Conservation (phyloP, 768 basidiomycete species). For the Boletus insuetus region DNA sequence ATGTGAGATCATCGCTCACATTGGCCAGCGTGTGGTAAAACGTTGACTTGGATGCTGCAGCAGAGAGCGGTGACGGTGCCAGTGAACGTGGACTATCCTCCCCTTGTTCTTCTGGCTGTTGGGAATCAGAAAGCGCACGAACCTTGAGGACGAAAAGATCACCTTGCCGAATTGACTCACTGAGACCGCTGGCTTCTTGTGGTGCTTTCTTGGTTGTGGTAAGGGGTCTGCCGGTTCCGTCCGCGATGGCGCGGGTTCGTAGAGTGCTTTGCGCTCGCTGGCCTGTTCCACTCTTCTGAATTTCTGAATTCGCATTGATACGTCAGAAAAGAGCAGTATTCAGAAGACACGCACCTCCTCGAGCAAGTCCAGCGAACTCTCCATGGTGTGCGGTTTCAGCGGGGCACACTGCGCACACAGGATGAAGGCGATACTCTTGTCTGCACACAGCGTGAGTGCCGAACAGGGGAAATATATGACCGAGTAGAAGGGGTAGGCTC, state of each 20-base stretch:
- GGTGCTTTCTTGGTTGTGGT: slow-evolving; percentile 28
- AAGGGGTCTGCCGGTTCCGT: slow-evolving; percentile 20
- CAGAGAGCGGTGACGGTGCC: slow-evolving; percentile 34
- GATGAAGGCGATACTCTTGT: background rate
- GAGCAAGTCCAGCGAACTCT: slow-evolving; percentile 23
- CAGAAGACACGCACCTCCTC: slow-evolving; percentile 25
- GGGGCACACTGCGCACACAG: background rate
- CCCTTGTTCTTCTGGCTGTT: slow-evolving; percentile 21
- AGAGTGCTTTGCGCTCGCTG: slow-evolving; percentile 48
- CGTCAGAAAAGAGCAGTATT: background rate
- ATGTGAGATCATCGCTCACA: slow-evolving; percentile 30
- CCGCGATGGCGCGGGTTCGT: slow-evolving; percentile 24
- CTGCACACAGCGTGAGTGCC: slow-evolving; percentile 2
- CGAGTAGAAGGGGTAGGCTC: background rate
- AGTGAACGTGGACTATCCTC: slow-evolving; percentile 20
- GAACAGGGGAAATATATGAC: slow-evolving; percentile 3
- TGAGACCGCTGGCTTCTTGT: slow-evolving; percentile 51
- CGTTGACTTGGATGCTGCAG: slow-evolving; percentile 44
- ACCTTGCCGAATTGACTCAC: slow-evolving; percentile 64
- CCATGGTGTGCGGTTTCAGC: slow-evolving; percentile 13
- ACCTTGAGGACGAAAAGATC: slow-evolving; percentile 9
- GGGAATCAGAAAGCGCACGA: slow-evolving; percentile 1
- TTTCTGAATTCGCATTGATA: slow-evolving; percentile 36
- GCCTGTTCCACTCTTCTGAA: slow-evolving; percentile 59
- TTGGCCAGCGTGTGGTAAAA: slow-evolving; percentile 46